A percentile compares a stretch with the other conserved stretches of the same genome.
Evolutionary conservation across 169 alveolate genomes (phyloP).

Genomic region (Plasmodium relictum): DNA sequence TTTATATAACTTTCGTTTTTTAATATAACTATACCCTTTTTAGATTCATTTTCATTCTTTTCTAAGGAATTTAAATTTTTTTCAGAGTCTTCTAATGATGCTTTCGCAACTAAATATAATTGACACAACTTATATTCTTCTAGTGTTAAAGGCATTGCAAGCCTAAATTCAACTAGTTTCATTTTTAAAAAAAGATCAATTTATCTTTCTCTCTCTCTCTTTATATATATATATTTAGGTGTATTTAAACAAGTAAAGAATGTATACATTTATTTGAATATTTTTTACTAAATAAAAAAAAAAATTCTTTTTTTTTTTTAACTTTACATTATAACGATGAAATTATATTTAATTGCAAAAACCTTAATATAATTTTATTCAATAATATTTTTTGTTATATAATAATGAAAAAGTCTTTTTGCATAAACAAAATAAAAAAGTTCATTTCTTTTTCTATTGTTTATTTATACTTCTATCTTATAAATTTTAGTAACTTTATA

Average conservation of each 20-base stretch:
- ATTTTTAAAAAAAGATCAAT: background rate
- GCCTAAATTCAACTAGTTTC: slow-evolving; percentile 78
- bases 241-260: background rate
- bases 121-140: slow-evolving; percentile 81
- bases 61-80: background rate
- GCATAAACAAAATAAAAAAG: no score
- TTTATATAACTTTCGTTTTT: slow-evolving; percentile 45
- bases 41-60: slow-evolving; percentile 12
- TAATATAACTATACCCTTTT: slow-evolving; percentile 64
- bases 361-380: no score
- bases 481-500: no score
- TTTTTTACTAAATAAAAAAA: no score
- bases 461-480: no score
- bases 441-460: no score
- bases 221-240: background rate
- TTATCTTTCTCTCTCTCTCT: no score
- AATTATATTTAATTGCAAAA: no score
- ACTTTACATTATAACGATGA: no score
- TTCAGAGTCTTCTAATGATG: slow-evolving; percentile 74
- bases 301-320: no score
- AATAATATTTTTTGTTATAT: no score
- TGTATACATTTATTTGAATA: background rate
- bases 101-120: slow-evolving; percentile 78
- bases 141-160: slow-evolving; percentile 79
- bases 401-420: no score